Evolutionary conservation across 495 filamentous ascomycete genomes (phyloP), one percentile per base, ranked within the genome.

Genomic region (Acidiella bohemica): DNA sequence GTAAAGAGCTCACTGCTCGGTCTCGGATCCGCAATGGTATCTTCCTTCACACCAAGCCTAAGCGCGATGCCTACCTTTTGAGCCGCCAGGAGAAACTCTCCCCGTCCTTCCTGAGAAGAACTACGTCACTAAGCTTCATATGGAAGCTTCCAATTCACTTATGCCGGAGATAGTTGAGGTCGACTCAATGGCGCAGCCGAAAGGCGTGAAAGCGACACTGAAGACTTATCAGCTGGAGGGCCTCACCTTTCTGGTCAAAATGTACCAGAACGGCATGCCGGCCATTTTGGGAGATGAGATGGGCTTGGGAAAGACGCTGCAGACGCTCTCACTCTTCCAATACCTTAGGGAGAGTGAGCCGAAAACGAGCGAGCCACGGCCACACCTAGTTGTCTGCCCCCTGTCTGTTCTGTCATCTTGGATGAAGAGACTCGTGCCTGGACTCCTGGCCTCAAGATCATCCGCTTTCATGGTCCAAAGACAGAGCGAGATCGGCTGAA

Each of bases 191-290:
- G 49, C 60, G 22, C 71, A 75, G 40, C 75, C 75, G 5, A 2
- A 51, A 49, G 40, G 64, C 17, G 53, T 80, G 31, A 61, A 47
- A 4, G 59, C 69, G 1, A 61, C 50, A 1, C 70, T 81, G 60
- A 81, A 80, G 48, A 67, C 71, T 1, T 76, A 80, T 44, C 77
- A 80, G 46, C 53, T 79, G 0, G 61, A 69, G 8, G 77, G 75
- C 1, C 58, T 81, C 1, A 73, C 71, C 0, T 80, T 74, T 49
- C 60, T 81, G 5, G 46, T 76, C 0, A 67, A 73, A 49, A 55
- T 79, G 9, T 57, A 75, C 50, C 58, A 62, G 1, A 80, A 79
- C 42, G 68, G 72, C 24, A 53, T 74, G n/a, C 67, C 70, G 3
- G 66, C 64, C 9, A 72, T 78, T 13, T 59, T 76, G 0, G 73